phyloP scores from a whole-genome alignment of 257 asterid species.

The Cordia subcordata region DNA sequence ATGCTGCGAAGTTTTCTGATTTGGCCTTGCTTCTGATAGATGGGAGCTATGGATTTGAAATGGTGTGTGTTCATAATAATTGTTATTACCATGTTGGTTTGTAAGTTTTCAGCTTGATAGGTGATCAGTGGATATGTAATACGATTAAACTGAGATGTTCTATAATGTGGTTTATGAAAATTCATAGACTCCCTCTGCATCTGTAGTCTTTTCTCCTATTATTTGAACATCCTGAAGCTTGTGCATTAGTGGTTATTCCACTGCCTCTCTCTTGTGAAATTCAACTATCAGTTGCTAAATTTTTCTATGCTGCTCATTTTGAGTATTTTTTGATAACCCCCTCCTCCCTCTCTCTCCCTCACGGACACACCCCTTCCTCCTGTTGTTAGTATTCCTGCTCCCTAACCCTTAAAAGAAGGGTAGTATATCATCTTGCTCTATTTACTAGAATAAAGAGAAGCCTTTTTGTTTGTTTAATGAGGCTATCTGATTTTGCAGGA shows the following conservation, averaged over 20 bases:
- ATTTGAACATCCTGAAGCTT: not conserved
- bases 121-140: not conserved
- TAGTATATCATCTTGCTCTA: too few species aligned
- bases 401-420: too few species aligned
- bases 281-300: too few species aligned
- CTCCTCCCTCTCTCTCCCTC: too few species aligned
- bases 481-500: constrained; percentile 46
- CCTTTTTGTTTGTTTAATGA: too few species aligned
- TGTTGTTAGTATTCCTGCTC: too few species aligned
- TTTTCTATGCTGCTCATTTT: too few species aligned
- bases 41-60: constrained; percentile 98
- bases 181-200: not conserved
- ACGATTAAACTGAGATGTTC: not conserved
- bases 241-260: not conserved
- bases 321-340: too few species aligned
- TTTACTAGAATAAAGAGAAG: not conserved
- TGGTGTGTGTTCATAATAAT: constrained; percentile 47
- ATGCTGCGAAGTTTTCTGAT: constrained; percentile 94
- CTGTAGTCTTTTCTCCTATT: not conserved
- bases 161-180: not conserved
- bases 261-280: too few species aligned
- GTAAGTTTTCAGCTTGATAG: not conserved
- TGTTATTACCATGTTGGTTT: not conserved
- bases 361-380: too few species aligned
- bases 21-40: constrained; percentile 92